Base-by-base conservation (phyloP, 441 rosid genomes). In the Viola pubescens region DNA sequence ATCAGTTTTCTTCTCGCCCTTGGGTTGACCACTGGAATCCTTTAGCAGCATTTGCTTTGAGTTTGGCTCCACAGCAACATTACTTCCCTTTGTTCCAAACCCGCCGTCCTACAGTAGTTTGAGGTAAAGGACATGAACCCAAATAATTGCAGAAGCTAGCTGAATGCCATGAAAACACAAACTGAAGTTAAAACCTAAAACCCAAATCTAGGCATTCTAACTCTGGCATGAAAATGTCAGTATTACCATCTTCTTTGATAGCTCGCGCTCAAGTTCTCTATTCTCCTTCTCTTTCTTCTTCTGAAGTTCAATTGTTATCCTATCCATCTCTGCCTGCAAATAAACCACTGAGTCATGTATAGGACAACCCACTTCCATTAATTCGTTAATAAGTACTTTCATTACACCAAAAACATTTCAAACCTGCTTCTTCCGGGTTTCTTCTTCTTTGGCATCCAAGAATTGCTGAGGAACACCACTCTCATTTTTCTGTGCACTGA, bases 51-150 rank as follows among this genome's bases (percentile, higher is more conserved):
- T 19, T 43, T 65, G 57, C 66, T 73, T 81, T 65, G 82, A 72
- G 53, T 60, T 57, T 13, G 37, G 60, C 63, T 77, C 95, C 81
- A 70, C 54, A 54, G 61, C 83, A 62, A 68, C 70, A 54, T 54
- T 65, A 65, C 69, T 81, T 55, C 14, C 42, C 80, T 74, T 85
- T 45, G 52, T 67, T 56, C 79, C 85, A 75, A 54, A 85, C 62
- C 66, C 78, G 61, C 77, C 79, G 77, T 88, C 99, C 99, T 94
- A 94, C 98, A 94, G 95, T 79, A 94, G 99, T 91, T 90, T 85
- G 94, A 88, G 91, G 95, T 85, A 90, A 94, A 88, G 99, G 94
- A 88, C 87, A 94, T 94, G 95, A 94, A 84, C 91, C 94, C 95
- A 87, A 87, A 94, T 87, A 91, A 94, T 88, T 85, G 95, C 95